phyloP scores from a whole-genome alignment of 2,329 filamentous ascomycete genomes.

The Colletotrichum sublineola region DNA sequence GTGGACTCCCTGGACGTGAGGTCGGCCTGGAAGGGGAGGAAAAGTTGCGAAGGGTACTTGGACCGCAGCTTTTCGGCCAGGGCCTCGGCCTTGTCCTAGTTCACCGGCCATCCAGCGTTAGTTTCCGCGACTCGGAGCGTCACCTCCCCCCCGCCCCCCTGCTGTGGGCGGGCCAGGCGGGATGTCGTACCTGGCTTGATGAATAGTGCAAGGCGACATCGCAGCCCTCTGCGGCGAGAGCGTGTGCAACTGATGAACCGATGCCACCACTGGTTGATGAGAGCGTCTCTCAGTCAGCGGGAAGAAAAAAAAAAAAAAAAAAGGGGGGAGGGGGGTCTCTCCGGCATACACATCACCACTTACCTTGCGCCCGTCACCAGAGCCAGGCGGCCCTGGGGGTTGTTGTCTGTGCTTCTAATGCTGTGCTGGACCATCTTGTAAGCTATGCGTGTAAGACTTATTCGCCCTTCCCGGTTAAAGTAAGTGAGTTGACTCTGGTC shows the following conservation, averaged over 20 bases:
- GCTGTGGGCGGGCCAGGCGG: not conserved
- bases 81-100: conserved; percentile 49
- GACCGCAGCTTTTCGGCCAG: conserved; percentile 47
- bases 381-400: conserved; percentile 48
- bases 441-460: not conserved
- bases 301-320: no score
- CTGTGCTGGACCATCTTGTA: conserved; percentile 38
- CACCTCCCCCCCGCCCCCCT: no score
- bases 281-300: not conserved
- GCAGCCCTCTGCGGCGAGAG: conserved; percentile 52
- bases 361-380: conserved; percentile 52
- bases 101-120: no score
- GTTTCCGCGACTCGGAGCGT: not conserved
- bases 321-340: not conserved
- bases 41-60: conserved; percentile 48
- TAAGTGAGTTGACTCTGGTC: not conserved
- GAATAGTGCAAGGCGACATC: conserved; percentile 53
- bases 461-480: conserved; percentile 2
- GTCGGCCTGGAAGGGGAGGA: conserved; percentile 47
- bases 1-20: conserved; percentile 48
- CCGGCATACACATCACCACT: not conserved
- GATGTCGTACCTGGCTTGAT: conserved; percentile 48
- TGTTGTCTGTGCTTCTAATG: conserved; percentile 46
- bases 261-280: conserved; percentile 50
- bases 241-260: conserved; percentile 50